Percentiles rank a stretch among this genome's conserved stretches.
Conservation (phyloP, 192 early-diverging fungal genomes). For the Thamnidium elegans region DNA sequence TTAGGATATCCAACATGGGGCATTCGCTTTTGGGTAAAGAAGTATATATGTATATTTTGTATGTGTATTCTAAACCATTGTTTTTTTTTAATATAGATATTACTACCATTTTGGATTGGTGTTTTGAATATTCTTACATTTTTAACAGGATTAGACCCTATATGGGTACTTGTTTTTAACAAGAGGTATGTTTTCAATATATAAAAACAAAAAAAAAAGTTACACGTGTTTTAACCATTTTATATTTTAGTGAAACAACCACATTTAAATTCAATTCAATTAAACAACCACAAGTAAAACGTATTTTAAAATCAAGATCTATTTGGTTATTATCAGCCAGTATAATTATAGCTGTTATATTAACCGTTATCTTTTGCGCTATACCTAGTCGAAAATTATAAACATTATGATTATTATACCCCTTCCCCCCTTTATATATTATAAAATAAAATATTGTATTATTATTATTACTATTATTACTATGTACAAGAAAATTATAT, state of each 20-base stretch:
- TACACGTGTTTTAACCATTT: neutral
- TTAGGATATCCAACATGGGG: constrained; percentile 42
- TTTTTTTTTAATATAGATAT: constrained; percentile 3
- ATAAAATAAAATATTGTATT: neutral
- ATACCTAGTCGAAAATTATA: constrained; percentile 28
- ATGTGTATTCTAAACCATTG: neutral
- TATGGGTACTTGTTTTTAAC: constrained; percentile 41
- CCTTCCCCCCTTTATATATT: neutral
- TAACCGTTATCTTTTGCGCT: constrained; percentile 35
- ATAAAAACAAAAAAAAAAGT: no score
- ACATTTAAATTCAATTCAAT: constrained; percentile 38
- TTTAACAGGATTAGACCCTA: constrained; percentile 38
- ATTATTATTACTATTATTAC: no score
- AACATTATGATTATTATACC: neutral
- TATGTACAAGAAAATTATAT: neutral
- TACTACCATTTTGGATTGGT: constrained; percentile 41
- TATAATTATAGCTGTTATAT: constrained; percentile 20
- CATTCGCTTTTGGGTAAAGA: constrained; percentile 52
- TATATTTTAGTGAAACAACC: constrained; percentile 35
- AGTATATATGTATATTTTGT: no score
- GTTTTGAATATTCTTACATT: constrained; percentile 38
- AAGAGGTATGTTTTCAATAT: constrained; percentile 20
- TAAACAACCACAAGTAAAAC: constrained; percentile 30
- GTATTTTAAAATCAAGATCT: constrained; percentile 30
- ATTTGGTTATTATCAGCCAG: constrained; percentile 27